These are phyloP conservation scores for Hsuehochloa calcarea DNA, from an alignment of 176 grass and related monocot genomes.

Conservation along the genomic window DNA sequence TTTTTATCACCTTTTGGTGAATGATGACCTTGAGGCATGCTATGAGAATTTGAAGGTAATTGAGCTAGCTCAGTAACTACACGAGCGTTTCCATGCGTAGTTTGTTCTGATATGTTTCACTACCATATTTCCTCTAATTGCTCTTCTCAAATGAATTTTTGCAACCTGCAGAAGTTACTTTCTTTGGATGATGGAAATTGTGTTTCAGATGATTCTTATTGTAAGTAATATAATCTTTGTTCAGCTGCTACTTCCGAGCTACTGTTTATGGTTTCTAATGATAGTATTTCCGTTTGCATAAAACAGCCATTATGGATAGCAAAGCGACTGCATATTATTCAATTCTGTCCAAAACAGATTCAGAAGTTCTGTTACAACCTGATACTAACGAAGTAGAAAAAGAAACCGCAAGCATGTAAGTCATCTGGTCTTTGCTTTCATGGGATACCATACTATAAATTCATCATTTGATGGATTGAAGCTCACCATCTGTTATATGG, in stretches of 20 bases:
- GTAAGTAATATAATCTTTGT: constrained; percentile 2
- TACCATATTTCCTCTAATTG: not conserved
- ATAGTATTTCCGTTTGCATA: not conserved
- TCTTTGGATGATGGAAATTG: constrained; percentile 28
- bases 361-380: constrained; percentile 35
- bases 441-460: not conserved
- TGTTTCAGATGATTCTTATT: not conserved
- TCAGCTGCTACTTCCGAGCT: not conserved
- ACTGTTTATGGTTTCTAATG: not conserved
- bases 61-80: not conserved
- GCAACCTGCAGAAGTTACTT: constrained; percentile 44
- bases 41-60: constrained; percentile 55
- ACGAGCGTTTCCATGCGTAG: not conserved
- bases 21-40: constrained; percentile 49
- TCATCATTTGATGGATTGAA: not conserved
- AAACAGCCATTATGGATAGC: constrained; percentile 9
- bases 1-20: constrained; percentile 57
- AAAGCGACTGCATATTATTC: constrained; percentile 14
- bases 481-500: not conserved
- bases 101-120: not conserved
- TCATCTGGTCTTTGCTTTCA: not conserved
- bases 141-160: not conserved
- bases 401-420: constrained; percentile 26
- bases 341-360: constrained; percentile 27
- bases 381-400: constrained; percentile 7